Evolutionary conservation across 2,329 filamentous ascomycete species (phyloP), one percentile per base, ranked within the genome.

Genomic region (Chaetomiaceae sp.): DNA sequence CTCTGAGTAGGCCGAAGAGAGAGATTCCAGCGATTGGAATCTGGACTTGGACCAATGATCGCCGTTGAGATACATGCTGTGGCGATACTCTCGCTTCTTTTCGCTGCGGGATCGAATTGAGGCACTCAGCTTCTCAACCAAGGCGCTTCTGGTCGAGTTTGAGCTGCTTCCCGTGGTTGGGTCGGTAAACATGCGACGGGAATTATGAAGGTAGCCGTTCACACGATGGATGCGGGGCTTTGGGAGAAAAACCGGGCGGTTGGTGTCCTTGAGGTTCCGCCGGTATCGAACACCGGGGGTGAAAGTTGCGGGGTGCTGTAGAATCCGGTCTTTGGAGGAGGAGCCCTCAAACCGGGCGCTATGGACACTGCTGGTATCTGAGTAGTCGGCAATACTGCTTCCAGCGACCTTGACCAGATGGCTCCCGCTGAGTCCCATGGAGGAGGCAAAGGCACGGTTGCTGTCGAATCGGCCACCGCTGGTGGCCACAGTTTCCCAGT

Each of bases 401-500:
- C 58, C 50, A 41, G 60, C 49, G 57, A 59, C n/a, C 58, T 56
- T 35, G 16, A 55, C 44, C 6, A 56, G 55, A 4, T 38, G 53
- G 40, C 35, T 51, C 14, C 37, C 34, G 40, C 45, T 31, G 14
- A 51, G 16, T n/a, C 43, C 47, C 3, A 33, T 39, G 16, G 51
- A 55, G 10, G 58, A 59, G 19, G 55, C 54, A 46, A 51, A 52
- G 17, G 57, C 57, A 31, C 51, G 58, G 27, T 61, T 56, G 50
- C 60, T 62, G 27, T 57, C 60, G 10, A 62, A 60, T 5, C 58
- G 64, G 19, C 48, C 55, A 6, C 63, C 64, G 6, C 63, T 68
- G 12, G 65, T 67, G 14, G 58, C 60, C 6, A 70, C 67, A 0
- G 70, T 72, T 30, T 70, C 64, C 70, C 70, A 72, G 19, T 67